phyloP scores from a whole-genome alignment of 257 asterid genomes.

The Solanum paucissectum region DNA sequence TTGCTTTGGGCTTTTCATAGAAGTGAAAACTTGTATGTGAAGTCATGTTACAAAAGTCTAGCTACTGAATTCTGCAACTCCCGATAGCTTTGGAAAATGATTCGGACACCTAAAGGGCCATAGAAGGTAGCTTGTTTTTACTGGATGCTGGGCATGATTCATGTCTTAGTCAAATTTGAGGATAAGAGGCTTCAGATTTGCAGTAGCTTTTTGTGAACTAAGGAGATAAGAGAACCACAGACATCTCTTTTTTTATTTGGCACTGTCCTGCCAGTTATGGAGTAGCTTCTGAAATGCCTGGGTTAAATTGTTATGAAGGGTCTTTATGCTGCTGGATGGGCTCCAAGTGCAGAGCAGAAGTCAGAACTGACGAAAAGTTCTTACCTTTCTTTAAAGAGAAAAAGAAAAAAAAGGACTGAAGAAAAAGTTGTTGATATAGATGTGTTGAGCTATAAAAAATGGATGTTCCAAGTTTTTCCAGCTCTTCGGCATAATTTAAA shows the following conservation, averaged over 20 bases:
- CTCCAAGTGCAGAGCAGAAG: background rate
- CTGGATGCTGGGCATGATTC: background rate
- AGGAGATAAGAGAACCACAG: background rate
- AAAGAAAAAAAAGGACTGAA: background rate
- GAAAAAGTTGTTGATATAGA: background rate
- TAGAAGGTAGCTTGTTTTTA: background rate
- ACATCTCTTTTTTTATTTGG: background rate
- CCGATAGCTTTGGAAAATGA: background rate
- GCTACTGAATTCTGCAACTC: background rate
- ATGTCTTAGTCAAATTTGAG: background rate
- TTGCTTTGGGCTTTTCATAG: background rate
- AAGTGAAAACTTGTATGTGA: background rate
- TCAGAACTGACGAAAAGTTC: background rate
- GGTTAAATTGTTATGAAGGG: background rate
- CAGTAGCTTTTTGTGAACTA: background rate
- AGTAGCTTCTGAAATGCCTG: background rate
- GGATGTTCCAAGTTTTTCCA: background rate
- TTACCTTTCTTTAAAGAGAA: background rate
- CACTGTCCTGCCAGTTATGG: background rate
- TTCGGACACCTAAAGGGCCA: background rate
- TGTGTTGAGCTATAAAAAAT: background rate
- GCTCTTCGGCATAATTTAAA: background rate
- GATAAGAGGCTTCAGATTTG: background rate
- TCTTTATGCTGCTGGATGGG: background rate
- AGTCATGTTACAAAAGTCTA: background rate